A percentile compares a stretch with the other conserved stretches of the same genome.
phyloP scores from a whole-genome alignment of 331 rosid genomes.

The Cydonia oblonga region DNA sequence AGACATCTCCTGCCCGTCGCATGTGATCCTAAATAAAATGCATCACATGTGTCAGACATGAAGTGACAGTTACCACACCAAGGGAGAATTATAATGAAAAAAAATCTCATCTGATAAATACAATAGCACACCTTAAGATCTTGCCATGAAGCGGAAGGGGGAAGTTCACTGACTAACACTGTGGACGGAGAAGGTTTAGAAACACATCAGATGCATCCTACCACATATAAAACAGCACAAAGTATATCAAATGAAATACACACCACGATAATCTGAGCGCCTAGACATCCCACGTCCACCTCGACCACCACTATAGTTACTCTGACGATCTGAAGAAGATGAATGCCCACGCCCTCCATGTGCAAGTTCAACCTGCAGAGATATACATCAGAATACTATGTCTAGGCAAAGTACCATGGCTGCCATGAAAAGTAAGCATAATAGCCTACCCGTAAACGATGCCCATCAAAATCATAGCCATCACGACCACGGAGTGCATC shows the following conservation, averaged over 20 bases:
- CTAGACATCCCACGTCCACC: conserved; percentile 74
- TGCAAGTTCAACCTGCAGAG: conserved; percentile 75
- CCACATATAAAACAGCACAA: background rate
- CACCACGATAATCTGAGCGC: conserved; percentile 92
- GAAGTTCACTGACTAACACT: conserved; percentile 83
- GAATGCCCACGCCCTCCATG: conserved; percentile 99
- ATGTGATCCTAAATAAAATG: conserved; percentile 73
- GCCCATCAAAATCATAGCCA: conserved; percentile 98
- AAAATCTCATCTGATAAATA: no score
- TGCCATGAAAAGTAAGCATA: conserved; percentile 5
- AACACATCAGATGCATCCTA: conserved; percentile 1
- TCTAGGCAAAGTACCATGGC: background rate
- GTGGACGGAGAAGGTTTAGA: conserved; percentile 14
- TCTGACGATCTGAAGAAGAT: conserved; percentile 73
- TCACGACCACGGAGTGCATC: conserved; percentile 98
- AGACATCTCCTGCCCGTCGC: conserved; percentile 98
- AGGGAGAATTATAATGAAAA: background rate
- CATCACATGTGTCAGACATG: background rate
- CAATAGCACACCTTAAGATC: conserved; percentile 74
- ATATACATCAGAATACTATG: background rate
- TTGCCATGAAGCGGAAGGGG: conserved; percentile 99
- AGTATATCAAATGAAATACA: conserved; percentile 18
- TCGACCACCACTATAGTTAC: conserved; percentile 47
- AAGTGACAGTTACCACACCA: background rate
- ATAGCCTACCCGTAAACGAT: conserved; percentile 66